phyloP scores from a whole-genome alignment of 73 alveolate species.

The Diophrys sp. region DNA sequence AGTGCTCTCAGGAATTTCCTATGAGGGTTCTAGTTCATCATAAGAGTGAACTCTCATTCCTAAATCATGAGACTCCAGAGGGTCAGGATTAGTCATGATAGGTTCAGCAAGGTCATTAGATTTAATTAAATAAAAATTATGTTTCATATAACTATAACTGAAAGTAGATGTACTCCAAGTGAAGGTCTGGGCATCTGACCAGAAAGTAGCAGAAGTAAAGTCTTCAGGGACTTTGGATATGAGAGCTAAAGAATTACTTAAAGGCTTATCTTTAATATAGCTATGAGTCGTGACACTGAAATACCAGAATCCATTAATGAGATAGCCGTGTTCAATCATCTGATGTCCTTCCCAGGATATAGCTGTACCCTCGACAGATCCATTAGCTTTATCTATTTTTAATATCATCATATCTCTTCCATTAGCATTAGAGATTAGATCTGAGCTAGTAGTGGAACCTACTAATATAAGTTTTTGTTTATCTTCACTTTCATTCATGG shows the following conservation, averaged over 20 bases:
- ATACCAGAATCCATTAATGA: not conserved
- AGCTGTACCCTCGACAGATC: not conserved
- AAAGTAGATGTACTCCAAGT: no score
- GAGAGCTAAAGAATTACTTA: not conserved
- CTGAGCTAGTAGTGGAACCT: not conserved
- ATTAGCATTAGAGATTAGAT: not conserved
- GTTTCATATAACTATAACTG: no score
- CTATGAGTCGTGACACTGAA: not conserved
- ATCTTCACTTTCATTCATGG: not conserved
- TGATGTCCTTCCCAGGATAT: not conserved
- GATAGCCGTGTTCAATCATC: not conserved
- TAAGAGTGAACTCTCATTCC: not conserved
- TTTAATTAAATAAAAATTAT: no score
- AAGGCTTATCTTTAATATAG: not conserved
- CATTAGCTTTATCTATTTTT: not conserved
- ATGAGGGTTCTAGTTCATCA: not conserved
- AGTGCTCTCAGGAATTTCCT: not conserved
- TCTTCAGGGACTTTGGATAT: no score
- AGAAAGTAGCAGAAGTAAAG: no score
- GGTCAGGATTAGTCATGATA: not conserved
- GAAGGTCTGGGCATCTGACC: no score
- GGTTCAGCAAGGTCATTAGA: not conserved
- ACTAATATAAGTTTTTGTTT: not conserved
- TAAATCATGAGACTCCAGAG: not conserved
- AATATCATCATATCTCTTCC: not conserved